Percentiles rank a stretch among this genome's conserved stretches.
phyloP scores from a whole-genome alignment of 768 basidiomycete species.

The Sarcodon sp. region DNA sequence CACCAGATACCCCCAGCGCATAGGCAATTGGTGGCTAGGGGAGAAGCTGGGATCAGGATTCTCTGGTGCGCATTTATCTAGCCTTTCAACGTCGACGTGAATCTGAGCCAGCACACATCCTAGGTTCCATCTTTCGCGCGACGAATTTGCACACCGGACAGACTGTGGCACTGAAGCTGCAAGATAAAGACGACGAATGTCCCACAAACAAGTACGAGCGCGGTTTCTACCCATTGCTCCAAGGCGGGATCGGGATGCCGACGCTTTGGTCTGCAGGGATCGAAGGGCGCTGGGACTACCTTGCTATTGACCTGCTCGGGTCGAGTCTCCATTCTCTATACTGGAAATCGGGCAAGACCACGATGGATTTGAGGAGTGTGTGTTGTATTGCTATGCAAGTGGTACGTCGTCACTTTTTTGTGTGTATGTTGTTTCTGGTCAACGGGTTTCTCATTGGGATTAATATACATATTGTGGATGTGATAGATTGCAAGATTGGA shows the following conservation, averaged over 20 bases:
- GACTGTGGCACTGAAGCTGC: conserved; percentile 64
- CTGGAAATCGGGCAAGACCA: conserved; percentile 38
- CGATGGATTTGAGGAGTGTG: conserved; percentile 59
- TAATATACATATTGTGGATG: neutral
- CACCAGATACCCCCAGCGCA: conserved; percentile 15
- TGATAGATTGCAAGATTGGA: conserved; percentile 56
- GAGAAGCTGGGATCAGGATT: conserved; percentile 59
- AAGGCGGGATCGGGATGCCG: conserved; percentile 66
- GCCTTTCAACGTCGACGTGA: neutral
- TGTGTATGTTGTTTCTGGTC: neutral
- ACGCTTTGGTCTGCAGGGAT: conserved; percentile 43
- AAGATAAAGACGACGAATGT: conserved; percentile 56
- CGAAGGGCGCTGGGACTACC: conserved; percentile 21
- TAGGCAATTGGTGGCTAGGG: conserved; percentile 52
- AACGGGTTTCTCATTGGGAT: neutral
- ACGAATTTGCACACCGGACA: conserved; percentile 40
- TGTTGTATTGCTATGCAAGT: conserved; percentile 70
- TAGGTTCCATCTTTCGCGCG: conserved; percentile 64
- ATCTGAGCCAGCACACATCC: neutral
- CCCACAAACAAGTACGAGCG: conserved; percentile 69
- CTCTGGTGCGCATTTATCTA: conserved; percentile 34
- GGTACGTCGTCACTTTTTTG: conserved; percentile 25
- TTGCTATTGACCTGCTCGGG: conserved; percentile 70
- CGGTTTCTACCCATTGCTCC: conserved; percentile 51
- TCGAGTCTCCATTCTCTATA: conserved; percentile 53